These are phyloP conservation scores for Vigna nakashimae DNA, from an alignment of 306 rosid species.

Conservation along the genomic window DNA sequence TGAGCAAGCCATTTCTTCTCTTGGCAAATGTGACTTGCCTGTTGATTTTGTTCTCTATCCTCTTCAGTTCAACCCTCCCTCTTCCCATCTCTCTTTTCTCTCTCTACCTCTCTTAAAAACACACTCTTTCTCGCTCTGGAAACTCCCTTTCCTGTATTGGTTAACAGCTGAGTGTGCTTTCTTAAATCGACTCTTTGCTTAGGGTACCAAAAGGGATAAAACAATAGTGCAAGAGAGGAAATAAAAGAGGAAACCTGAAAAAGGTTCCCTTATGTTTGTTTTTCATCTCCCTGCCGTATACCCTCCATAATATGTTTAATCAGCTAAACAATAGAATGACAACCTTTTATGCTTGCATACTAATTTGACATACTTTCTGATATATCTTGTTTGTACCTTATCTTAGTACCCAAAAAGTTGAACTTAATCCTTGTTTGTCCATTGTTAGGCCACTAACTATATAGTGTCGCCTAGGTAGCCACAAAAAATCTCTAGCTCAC, in stretches of 20 bases:
- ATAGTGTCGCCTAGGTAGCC: not conserved
- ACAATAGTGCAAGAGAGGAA: slow-evolving; percentile 44
- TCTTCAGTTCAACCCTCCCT: slow-evolving; percentile 88
- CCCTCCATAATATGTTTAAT: slow-evolving; percentile 42
- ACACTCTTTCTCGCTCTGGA: slow-evolving; percentile 34
- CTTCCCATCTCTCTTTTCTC: slow-evolving; percentile 66
- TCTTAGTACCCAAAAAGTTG: slow-evolving; percentile 32
- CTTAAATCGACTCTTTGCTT: slow-evolving; percentile 50
- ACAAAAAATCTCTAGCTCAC: not conserved
- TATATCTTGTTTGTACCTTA: slow-evolving; percentile 31
- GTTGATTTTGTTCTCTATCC: slow-evolving; percentile 94
- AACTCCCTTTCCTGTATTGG: slow-evolving; percentile 59
- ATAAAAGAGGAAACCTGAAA: slow-evolving; percentile 51
- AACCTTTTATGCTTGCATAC: slow-evolving; percentile 13
- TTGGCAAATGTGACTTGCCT: slow-evolving; percentile 94
- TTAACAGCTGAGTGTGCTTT: slow-evolving; percentile 59
- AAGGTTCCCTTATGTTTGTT: slow-evolving; percentile 27
- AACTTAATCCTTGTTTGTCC: slow-evolving; percentile 33
- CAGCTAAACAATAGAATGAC: slow-evolving; percentile 16
- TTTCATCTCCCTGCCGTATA: slow-evolving; percentile 37
- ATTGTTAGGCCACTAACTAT: slow-evolving; percentile 21
- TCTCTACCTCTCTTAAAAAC: slow-evolving; percentile 21
- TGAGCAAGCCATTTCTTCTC: slow-evolving; percentile 92
- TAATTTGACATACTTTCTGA: slow-evolving; percentile 25
- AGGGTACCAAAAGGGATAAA: slow-evolving; percentile 67